Evolutionary conservation across 495 filamentous ascomycete genomes (phyloP).

Genomic region (Talaromyces nanjingensis): DNA sequence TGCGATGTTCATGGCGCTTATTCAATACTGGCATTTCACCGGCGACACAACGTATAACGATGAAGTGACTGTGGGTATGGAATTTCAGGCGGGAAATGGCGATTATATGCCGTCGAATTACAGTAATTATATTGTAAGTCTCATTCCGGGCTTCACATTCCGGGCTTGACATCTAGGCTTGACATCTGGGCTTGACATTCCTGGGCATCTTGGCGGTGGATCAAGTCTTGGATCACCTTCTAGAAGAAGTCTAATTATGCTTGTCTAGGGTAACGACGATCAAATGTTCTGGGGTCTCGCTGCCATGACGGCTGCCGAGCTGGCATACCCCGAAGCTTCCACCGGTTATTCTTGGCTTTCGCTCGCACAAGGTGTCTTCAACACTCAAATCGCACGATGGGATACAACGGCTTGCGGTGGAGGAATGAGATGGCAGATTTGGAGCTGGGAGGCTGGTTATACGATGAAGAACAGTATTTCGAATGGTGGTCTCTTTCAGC

Average conservation of each 20-base stretch:
- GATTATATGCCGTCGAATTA: constrained; percentile 60
- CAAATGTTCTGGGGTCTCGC: constrained; percentile 65
- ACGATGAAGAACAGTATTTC: constrained; percentile 60
- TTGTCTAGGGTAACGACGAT: constrained; percentile 54
- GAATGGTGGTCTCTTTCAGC: constrained; percentile 62
- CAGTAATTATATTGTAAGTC: constrained; percentile 24
- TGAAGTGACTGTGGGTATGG: constrained; percentile 43
- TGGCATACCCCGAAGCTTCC: constrained; percentile 53
- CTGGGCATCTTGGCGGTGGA: neutral
- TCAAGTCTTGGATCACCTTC: neutral
- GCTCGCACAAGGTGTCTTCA: constrained; percentile 67
- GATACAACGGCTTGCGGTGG: constrained; percentile 37
- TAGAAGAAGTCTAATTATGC: constrained; percentile 13
- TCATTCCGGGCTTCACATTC: neutral
- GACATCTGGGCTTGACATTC: neutral
- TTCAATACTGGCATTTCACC: constrained; percentile 65
- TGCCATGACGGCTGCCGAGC: constrained; percentile 60
- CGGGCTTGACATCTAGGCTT: neutral
- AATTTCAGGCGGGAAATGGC: constrained; percentile 52
- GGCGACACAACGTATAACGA: constrained; percentile 56
- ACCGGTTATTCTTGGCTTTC: constrained; percentile 54
- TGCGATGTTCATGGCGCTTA: constrained; percentile 60
- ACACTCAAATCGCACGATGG: constrained; percentile 53
- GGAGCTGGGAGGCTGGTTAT: constrained; percentile 33
- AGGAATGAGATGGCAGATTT: constrained; percentile 46